Base-by-base conservation (phyloP, 2,329 filamentous ascomycete species). In the Apiospora sp. region DNA sequence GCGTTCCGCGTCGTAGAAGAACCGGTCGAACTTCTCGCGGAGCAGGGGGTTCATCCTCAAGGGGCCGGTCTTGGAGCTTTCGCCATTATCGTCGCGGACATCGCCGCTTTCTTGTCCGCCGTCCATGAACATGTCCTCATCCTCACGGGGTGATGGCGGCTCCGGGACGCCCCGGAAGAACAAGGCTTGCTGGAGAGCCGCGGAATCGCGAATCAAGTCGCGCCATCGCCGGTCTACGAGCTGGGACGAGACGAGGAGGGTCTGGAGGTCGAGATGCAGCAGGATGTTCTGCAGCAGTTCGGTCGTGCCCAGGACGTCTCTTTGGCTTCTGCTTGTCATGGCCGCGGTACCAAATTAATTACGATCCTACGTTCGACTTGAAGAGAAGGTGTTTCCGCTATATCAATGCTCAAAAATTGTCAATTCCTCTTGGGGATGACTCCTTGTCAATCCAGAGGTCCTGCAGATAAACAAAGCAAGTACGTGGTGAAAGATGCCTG, bases 231-330 rank as follows among this genome's bases (percentile, higher is more conserved):
- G 67, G n/a, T 49, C 58, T 30, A 73, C 70, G 22, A 68, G 54
- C 61, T 71, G 70, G 4, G 72, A 51, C 24, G 73, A 72, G 19
- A 71, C 48, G 7, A 74, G 43, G 6, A 73, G 58, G 3, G 70
- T 72, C 27, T 43, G n/a, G 48, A 68, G n/a, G 68, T 73, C 72
- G 22, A 73, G 34, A 8, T 72, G 22, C 16, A 73, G 34, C 12
- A 74, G 68, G 16, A 73, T 72, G 30, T 49, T 69, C 48, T 74
- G 68, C n/a, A 73, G 58, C 16, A 74, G 61, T 64, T 74, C 73
- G 2, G 72, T 37, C 16, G 69, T 73, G 24, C 43, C 64, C 10
- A 67, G 24, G 49, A 71, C 70, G 12, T 34, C 37, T 3, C 27
- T 37, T 37, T 58, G 51, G 14, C 27, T 34, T 3, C 5, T 58